Evolutionary conservation across 352 stramenopile genomes (phyloP).

Genomic region (Phytophthora rubi): DNA sequence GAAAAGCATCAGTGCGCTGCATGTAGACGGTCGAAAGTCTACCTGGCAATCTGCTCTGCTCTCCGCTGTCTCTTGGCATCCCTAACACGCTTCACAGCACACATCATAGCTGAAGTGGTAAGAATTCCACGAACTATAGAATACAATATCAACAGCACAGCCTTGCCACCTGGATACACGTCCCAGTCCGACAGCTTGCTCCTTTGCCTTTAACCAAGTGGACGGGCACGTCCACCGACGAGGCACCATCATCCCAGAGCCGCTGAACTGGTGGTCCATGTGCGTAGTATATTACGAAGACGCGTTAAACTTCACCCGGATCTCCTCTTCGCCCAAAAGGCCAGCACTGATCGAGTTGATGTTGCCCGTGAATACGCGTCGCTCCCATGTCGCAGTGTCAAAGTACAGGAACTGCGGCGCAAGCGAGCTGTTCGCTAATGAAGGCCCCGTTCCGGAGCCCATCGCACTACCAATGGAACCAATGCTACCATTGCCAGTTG

Average conservation of each 20-base stretch:
- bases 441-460: constrained; percentile 35
- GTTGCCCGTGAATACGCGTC: constrained; percentile 93
- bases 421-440: constrained; percentile 46
- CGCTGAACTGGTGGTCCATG: constrained; percentile 30
- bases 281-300: constrained; percentile 68
- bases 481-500: constrained; percentile 50
- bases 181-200: constrained; percentile 13
- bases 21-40: constrained; percentile 39
- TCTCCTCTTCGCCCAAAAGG: constrained; percentile 94
- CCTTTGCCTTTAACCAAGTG: not conserved
- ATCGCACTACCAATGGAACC: constrained; percentile 74
- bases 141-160: constrained; percentile 35
- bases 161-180: constrained; percentile 28
- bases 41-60: constrained; percentile 33
- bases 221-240: constrained; percentile 1
- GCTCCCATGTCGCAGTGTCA: constrained; percentile 95
- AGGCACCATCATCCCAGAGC: constrained; percentile 13
- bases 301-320: constrained; percentile 94
- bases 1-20: constrained; percentile 30
- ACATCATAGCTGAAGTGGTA: constrained; percentile 32
- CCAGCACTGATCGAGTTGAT: constrained; percentile 87
- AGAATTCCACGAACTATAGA: constrained; percentile 27
- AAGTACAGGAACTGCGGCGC: constrained; percentile 95
- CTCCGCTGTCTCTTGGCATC: constrained; percentile 26
- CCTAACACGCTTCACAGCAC: constrained; percentile 30